These are phyloP conservation scores for Sporothrix phasma DNA, from an alignment of 2,329 filamentous ascomycete species.

Conservation along the genomic window DNA sequence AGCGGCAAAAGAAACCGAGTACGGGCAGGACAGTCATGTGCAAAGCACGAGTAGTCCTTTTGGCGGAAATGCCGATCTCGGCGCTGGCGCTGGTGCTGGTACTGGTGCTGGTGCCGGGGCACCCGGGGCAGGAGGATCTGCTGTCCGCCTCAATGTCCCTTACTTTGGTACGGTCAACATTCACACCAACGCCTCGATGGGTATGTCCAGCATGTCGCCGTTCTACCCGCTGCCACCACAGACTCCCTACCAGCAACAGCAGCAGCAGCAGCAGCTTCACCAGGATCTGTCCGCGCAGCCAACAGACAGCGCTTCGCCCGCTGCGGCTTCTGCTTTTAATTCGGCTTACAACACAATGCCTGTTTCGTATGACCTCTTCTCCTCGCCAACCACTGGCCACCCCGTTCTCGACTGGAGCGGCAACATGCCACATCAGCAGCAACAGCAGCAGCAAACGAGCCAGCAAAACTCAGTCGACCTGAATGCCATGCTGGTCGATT, in stretches of 20 bases:
- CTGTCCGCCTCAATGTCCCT: conserved; percentile 34
- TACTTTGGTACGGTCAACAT: conserved; percentile 40
- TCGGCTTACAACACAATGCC: neutral
- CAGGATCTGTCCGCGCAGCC: neutral
- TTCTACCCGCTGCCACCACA: neutral
- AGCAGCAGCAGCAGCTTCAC: conserved; percentile 4
- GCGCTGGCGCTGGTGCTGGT: neutral
- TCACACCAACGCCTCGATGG: conserved; percentile 19
- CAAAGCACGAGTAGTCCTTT: neutral
- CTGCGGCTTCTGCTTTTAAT: neutral
- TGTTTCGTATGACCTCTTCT: neutral
- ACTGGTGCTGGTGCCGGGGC: neutral
- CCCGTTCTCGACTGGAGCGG: conserved; percentile 4
- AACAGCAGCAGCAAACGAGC: neutral
- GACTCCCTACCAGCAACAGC: conserved; percentile 5
- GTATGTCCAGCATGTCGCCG: neutral
- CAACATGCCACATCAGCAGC: neutral
- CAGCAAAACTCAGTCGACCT: conserved; percentile 9
- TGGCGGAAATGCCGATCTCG: neutral
- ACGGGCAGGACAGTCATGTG: neutral
- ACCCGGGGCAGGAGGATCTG: neutral
- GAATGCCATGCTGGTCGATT: conserved; percentile 19
- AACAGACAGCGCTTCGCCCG: neutral
- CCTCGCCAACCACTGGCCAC: neutral
- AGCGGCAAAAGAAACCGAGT: neutral